Evolutionary conservation across 2,329 filamentous ascomycete genomes (phyloP), one percentile per base, ranked within the genome.

Genomic region (Pestalotiopsis sp.): DNA sequence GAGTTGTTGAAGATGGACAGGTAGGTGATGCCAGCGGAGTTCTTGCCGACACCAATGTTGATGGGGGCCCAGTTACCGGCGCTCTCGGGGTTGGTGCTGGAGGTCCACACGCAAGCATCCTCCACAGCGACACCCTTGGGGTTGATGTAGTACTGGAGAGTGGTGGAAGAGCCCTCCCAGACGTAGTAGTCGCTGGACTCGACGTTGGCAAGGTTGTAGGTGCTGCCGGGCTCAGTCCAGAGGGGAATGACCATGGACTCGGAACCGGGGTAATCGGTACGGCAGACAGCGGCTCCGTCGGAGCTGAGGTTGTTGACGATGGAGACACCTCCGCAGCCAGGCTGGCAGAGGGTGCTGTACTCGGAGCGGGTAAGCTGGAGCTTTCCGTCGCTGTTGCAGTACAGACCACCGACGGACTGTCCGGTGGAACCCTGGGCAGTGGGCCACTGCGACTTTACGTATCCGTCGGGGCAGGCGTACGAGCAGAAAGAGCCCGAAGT

Each of bases 141-240:
- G 88, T 98, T 98, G 82, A 98, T 88, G 80, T 99, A 99, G 88
- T 97, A 98, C 83, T 73, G 96, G 59, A 95, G 95, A 62, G 93
- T 95, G 66, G 96, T 98, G 65, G 83, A 75, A 80, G 87, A 87
- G 75, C 88, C 88, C 76, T 93, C 74, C 93, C 93, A 97, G 70
- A 85, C 82, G 85, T 94, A 98, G 85, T 95, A 97, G 65, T 83
- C 85, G 63, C 80, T 78, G 70, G 91, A 89, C 72, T 92, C 83
- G 61, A 95, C 92, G 85, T 93, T 95, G 78, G 93, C 93, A 72
- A 99, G 83, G 45, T 85, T 81, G 70, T 89, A 83, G 31, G 82
- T 86, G 63, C 82, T 76, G 69, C 92, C 92, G 66, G 92, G 82
- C 4, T 80, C 73, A 58, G 91, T 86, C 68, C 89, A 82, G 61